Evolutionary conservation across 257 asterid species (phyloP), one percentile per base, ranked within the genome.

Genomic region (Verbena officinalis): DNA sequence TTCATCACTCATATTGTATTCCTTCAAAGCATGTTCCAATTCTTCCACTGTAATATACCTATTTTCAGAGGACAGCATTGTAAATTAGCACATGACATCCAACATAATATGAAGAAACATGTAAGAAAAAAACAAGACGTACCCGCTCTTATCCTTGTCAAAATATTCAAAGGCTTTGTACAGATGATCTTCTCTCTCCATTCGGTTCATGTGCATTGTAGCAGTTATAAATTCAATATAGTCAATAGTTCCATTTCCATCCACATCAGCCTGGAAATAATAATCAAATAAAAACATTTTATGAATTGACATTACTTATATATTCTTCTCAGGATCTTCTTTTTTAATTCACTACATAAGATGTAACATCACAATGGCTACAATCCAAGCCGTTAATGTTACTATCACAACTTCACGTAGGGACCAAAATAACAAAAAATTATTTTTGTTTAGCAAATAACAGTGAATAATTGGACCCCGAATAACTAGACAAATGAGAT

Each of bases 111-210:
- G 10, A 1, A 27, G 23, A 62, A 12, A 56, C 7, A n/a, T n/a
- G 43, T 67, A 64, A 46, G 36, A 45, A 15, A 11, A 52, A 66
- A 62, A 34, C 31, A n/a, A 46, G 67, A 59, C 30, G 16, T 70
- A 87, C 97, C 97, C 97, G 89, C 96, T 90, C 76, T 81, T 90
- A 50, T 90, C 96, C 81, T 90, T 87, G 86, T 90, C 97, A 65
- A 90, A 90, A 70, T 85, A 86, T 78, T 87, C 92, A n/a, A 90
- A 90, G 24, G 97, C 95, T 82, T 74, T 90, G 83, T 73, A 90
- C 50, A 90, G 74, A 67, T 83, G 96, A 78, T 90, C 97, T 74
- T 85, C 92, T 75, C 90, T 90, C 57, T 90, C 97, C 83, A 90
- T 36, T 21, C 97, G 89, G 82, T 90, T 90, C 97, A 85, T 77